Evolutionary conservation across 768 basidiomycete species (phyloP).

Genomic region (Suillus plorans): DNA sequence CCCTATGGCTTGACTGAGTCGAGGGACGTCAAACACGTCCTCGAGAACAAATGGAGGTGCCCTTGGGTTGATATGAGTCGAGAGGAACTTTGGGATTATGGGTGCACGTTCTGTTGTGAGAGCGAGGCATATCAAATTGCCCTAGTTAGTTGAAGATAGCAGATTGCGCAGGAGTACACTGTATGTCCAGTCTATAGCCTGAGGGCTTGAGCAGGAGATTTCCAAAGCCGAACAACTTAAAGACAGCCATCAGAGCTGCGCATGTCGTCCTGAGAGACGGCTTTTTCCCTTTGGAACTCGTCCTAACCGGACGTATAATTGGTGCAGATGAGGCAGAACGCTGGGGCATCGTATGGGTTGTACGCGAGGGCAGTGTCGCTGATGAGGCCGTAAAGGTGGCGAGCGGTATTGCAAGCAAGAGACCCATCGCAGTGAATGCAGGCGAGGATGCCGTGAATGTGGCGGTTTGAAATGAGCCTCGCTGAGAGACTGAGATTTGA

Average conservation of each 20-base stretch:
- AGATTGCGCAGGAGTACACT: neutral
- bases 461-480: slow-evolving; percentile 82
- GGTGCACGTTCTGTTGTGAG: slow-evolving; percentile 58
- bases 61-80: slow-evolving; percentile 50
- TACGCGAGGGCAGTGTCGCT: slow-evolving; percentile 77
- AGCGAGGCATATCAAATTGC: slow-evolving; percentile 59
- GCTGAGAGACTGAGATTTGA: slow-evolving; percentile 86
- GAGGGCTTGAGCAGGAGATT: neutral
- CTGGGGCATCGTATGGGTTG: slow-evolving; percentile 87
- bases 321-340: slow-evolving; percentile 77
- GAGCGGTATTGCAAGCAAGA: slow-evolving; percentile 73
- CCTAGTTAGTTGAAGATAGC: slow-evolving; percentile 28
- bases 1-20: no score
- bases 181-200: neutral
- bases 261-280: no score
- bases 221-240: slow-evolving; percentile 22
- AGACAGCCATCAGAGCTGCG: slow-evolving; percentile 5
- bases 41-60: no score
- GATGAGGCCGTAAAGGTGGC: slow-evolving; percentile 85
- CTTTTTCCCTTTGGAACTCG: slow-evolving; percentile 44
- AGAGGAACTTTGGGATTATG: slow-evolving; percentile 56
- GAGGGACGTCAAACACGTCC: no score
- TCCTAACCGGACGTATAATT: slow-evolving; percentile 83
- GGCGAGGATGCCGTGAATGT: slow-evolving; percentile 94
- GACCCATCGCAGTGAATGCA: slow-evolving; percentile 82